Evolutionary conservation across 2,329 filamentous ascomycete genomes (phyloP), one percentile per base, ranked within the genome.

Genomic region (Beauveria caledonica): DNA sequence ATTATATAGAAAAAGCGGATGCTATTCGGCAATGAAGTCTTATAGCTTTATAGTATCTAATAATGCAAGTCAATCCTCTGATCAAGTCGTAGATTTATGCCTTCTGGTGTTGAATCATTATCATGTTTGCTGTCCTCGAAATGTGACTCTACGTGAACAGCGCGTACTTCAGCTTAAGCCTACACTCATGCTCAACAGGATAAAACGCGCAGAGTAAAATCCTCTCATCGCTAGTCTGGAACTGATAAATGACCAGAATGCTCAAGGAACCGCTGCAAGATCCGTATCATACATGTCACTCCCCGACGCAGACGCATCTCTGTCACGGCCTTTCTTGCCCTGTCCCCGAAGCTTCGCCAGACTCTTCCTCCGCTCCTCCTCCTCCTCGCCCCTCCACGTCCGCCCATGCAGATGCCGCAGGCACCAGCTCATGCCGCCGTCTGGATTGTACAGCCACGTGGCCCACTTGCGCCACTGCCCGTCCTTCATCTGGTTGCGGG

Each of bases 401-500:
- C 81, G 71, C 0, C 81, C 81, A 45, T 81, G 74, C 0, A 83
- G 71, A 62, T 84, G 81, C 49, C 75, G 70, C 50, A 84, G 62
- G 53, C 80, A 83, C 5, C 79, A 63, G 50, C 67, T 64, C 57
- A 67, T 74, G 1, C 79, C 81, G 3, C 77, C 69, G 1, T 75
- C 73, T 0, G 81, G 80, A 40, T 80, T 81, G 63, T 80, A 83
- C 19, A 83, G 70, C 81, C 81, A 84, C 39, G 75, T 80, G 0
- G 79, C 81, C 80, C 80, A 84, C 62, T 77, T 78, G 1, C 63
- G 63, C 78, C 79, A 84, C 33, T 69, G 55, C 0, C 80, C 80
- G 5, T 77, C 73, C 65, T 84, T 84, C 81, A 84, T 84, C 67
- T 83, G 80, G 0, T 73, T 69, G n/a, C 81, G 73, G 1, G 80